These are phyloP conservation scores for Stellera chamaejasme DNA, from an alignment of 345 rosid species.

Conservation along the genomic window DNA sequence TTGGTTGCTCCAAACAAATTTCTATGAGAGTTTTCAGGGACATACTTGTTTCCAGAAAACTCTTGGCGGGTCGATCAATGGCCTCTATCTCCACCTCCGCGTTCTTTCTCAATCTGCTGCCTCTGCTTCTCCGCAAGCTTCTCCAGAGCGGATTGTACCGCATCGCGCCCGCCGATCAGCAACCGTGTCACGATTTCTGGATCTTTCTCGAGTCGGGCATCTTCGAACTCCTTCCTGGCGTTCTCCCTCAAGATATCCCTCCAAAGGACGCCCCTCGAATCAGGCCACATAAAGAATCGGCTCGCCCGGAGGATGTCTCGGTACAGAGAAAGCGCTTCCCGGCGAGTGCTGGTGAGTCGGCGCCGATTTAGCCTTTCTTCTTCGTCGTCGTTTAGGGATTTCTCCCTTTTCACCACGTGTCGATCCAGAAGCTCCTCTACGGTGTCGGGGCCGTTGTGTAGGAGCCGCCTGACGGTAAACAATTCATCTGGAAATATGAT, in stretches of 20 bases:
- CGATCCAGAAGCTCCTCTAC: conserved; percentile 75
- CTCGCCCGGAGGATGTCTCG: conserved; percentile 80
- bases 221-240: conserved; percentile 82
- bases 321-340: conserved; percentile 76
- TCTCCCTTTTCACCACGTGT: conserved; percentile 56
- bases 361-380: conserved; percentile 47
- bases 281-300: conserved; percentile 74
- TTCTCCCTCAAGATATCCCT: conserved; percentile 69
- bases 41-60: neutral
- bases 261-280: conserved; percentile 66
- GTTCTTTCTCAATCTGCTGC: conserved; percentile 49
- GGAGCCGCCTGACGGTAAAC: conserved; percentile 11
- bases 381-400: conserved; percentile 49
- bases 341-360: conserved; percentile 56
- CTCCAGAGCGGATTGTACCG: conserved; percentile 59
- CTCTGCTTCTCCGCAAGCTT: conserved; percentile 73
- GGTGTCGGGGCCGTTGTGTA: conserved; percentile 80
- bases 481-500: neutral
- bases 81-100: conserved; percentile 22
- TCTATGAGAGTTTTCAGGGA: neutral
- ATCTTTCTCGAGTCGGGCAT: conserved; percentile 72
- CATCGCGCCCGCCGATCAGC: conserved; percentile 77
- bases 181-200: conserved; percentile 69
- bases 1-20: too few relatives aligned
- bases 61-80: neutral